These are phyloP conservation scores for Psilocybe mexicana DNA, from an alignment of 1,284 basidiomycete genomes.

Conservation along the genomic window DNA sequence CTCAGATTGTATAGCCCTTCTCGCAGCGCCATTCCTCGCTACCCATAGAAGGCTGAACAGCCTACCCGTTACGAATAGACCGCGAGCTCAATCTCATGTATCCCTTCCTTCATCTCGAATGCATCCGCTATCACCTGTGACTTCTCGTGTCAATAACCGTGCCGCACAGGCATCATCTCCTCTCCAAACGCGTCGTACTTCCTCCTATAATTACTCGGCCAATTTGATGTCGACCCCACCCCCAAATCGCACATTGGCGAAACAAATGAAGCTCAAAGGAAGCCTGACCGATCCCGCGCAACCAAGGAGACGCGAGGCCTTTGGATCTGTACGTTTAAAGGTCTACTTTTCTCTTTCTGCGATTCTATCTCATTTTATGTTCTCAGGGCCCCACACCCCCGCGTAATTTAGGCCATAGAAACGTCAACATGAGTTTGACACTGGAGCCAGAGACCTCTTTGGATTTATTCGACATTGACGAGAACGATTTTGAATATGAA, in stretches of 20 bases:
- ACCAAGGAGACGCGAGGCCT: slow-evolving; percentile 58
- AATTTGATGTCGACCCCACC: slow-evolving; percentile 64
- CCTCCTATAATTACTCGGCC: slow-evolving; percentile 31
- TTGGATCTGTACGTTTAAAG: slow-evolving; percentile 42
- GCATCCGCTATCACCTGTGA: slow-evolving; percentile 32
- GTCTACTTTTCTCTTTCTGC: not conserved
- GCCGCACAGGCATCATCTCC: slow-evolving; percentile 32
- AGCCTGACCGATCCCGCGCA: slow-evolving; percentile 73
- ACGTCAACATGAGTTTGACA: slow-evolving; percentile 32
- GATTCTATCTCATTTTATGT: slow-evolving; percentile 6
- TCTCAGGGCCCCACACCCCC: slow-evolving; percentile 34
- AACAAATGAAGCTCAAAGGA: slow-evolving; percentile 61
- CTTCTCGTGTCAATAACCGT: slow-evolving; percentile 25
- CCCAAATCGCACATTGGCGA: slow-evolving; percentile 57
- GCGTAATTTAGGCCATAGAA: slow-evolving; percentile 30
- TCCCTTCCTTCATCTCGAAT: slow-evolving; percentile 32
- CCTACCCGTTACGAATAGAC: slow-evolving; percentile 27
- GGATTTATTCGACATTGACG: slow-evolving; percentile 73
- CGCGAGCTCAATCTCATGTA: slow-evolving; percentile 57
- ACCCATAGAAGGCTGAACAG: slow-evolving; percentile 48
- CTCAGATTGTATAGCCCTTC: slow-evolving; percentile 43
- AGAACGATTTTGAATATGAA: slow-evolving; percentile 58
- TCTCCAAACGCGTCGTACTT: slow-evolving; percentile 31
- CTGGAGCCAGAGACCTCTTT: slow-evolving; percentile 44
- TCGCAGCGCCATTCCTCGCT: slow-evolving; percentile 61